A percentile compares a stretch with the other conserved stretches of the same genome.
Evolutionary conservation across 352 stramenopile species (phyloP).

Genomic region (Elongisporangium undulatum): DNA sequence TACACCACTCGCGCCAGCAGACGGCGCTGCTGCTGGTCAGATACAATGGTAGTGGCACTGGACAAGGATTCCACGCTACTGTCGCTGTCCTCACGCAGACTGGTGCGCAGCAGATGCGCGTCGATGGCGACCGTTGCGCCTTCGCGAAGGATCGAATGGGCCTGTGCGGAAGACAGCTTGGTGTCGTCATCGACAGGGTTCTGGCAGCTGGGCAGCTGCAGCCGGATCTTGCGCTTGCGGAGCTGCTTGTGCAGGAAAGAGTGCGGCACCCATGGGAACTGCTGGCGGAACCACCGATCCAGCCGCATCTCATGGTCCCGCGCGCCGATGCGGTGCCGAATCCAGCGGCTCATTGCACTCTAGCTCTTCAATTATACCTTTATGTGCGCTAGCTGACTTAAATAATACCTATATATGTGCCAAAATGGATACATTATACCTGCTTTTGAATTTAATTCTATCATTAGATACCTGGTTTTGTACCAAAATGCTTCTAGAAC

Average conservation of each 20-base stretch:
- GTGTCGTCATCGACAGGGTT: background rate
- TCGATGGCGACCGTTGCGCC: conserved; percentile 51
- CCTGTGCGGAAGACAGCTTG: conserved; percentile 9
- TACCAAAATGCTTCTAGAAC: background rate
- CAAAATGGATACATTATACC: background rate
- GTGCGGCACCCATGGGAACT: conserved; percentile 48
- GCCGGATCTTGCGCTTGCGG: conserved; percentile 62
- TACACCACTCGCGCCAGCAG: conserved; percentile 39
- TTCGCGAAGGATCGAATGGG: conserved; percentile 29
- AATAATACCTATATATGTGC: conserved; percentile 2
- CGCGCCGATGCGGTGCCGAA: conserved; percentile 36
- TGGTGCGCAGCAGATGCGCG: conserved; percentile 32
- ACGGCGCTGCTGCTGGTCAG: background rate
- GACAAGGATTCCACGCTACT: background rate
- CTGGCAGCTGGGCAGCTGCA: conserved; percentile 11
- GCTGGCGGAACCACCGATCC: conserved; percentile 55
- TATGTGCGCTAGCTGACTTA: background rate
- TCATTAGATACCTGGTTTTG: background rate
- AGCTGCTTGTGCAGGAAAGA: conserved; percentile 61
- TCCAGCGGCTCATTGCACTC: conserved; percentile 47
- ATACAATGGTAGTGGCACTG: background rate
- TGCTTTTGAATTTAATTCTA: background rate
- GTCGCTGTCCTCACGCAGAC: conserved; percentile 14
- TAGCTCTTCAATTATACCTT: conserved; percentile 17
- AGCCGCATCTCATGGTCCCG: conserved; percentile 55